A percentile compares a stretch with the other conserved stretches of the same genome.
These are phyloP conservation scores for Diaporthe aspalathi DNA, from an alignment of 2,329 filamentous ascomycete genomes.

Conservation along the genomic window DNA sequence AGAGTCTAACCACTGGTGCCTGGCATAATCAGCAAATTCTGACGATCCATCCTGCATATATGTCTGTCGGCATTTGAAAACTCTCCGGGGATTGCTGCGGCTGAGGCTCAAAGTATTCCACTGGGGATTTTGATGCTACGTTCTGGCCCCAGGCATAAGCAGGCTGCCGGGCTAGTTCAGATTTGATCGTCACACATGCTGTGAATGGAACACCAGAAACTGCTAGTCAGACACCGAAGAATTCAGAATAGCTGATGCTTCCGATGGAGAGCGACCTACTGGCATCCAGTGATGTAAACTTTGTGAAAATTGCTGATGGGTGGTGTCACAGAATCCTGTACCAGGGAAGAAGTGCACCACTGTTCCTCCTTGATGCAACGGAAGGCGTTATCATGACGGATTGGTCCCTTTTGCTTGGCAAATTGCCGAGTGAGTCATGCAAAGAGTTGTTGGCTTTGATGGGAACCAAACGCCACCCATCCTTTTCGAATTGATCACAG, in stretches of 20 bases:
- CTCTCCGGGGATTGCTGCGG: not conserved
- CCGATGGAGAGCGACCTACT: no score
- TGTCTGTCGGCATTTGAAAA: conserved; percentile 1
- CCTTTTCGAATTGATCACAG: not conserved
- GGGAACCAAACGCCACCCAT: not conserved
- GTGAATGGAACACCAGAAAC: not conserved
- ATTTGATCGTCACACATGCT: not conserved
- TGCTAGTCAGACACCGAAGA: not conserved
- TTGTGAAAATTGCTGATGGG: no score
- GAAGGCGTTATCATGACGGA: not conserved
- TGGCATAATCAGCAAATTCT: not conserved
- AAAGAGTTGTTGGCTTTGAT: not conserved
- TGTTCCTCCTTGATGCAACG: no score
- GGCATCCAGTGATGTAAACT: no score
- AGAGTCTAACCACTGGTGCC: conserved; percentile 1
- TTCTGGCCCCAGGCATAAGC: not conserved
- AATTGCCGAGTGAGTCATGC: no score
- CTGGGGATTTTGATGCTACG: no score
- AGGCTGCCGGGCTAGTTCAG: not conserved
- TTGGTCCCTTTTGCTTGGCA: not conserved
- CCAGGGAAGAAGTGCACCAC: no score
- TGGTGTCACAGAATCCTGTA: no score
- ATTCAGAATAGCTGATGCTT: no score
- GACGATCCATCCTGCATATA: not conserved
- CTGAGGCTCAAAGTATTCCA: not conserved